Percentiles rank a stretch among this genome's conserved stretches.
These are phyloP conservation scores for Umbilicaria muhlenbergii DNA, from an alignment of 495 filamentous ascomycete species.

Conservation along the genomic window DNA sequence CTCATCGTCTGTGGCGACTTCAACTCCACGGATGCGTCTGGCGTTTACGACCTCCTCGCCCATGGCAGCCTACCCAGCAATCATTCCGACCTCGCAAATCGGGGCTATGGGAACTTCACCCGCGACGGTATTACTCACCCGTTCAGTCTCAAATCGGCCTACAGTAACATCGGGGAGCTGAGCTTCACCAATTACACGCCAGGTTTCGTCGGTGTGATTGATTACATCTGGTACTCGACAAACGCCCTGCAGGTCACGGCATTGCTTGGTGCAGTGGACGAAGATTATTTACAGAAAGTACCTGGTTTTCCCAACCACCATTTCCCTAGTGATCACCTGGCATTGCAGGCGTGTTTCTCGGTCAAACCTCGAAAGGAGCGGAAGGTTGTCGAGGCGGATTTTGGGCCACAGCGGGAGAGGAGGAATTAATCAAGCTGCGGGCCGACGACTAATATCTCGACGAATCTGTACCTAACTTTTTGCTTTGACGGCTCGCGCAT, in stretches of 20 bases:
- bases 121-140: constrained; percentile 82
- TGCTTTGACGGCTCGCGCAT: too few species aligned
- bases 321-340: constrained; percentile 93
- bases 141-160: constrained; percentile 83
- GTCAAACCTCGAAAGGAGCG: constrained; percentile 78
- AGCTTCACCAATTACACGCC: constrained; percentile 95
- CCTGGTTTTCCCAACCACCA: constrained; percentile 96
- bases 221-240: constrained; percentile 94
- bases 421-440: constrained; percentile 22
- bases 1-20: constrained; percentile 88
- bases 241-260: constrained; percentile 78
- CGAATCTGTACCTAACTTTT: too few species aligned
- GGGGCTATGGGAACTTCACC: constrained; percentile 80
- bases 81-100: constrained; percentile 60
- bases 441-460: too few species aligned
- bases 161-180: constrained; percentile 61
- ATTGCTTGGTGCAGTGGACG: constrained; percentile 80
- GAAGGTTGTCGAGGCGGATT: constrained; percentile 51
- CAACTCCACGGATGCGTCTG: constrained; percentile 73
- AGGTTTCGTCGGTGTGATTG: constrained; percentile 74
- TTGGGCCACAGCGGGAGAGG: constrained; percentile 36
- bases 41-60: constrained; percentile 76
- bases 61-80: constrained; percentile 53
- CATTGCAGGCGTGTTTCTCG: constrained; percentile 79
- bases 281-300: constrained; percentile 73